Evolutionary conservation across 176 grass and related monocot genomes (phyloP), one percentile per base, ranked within the genome.

Genomic region (Oryza nivara): DNA sequence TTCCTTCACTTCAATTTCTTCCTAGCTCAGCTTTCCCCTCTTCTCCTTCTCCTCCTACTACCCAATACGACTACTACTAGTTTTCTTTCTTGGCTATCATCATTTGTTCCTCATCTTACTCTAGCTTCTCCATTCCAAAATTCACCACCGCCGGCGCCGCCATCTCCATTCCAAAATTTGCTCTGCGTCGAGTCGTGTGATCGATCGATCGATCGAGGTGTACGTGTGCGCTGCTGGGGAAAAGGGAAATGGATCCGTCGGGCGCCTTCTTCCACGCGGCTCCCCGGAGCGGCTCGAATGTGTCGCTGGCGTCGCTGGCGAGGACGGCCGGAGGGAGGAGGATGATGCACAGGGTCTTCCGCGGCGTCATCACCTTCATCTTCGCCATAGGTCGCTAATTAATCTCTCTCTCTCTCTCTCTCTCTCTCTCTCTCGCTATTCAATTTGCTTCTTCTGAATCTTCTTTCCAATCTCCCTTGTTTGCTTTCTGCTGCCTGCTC

Each of bases 311-410:
- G 71, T 85, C 82, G 25, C 70, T 83, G 25, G 79, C 49, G 4
- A 82, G 82, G 86, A 74, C 43, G 28, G 54, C 74, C 68, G 81
- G 74, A 17, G 88, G 84, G 4, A 61, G 84, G 68, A 64, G 23
- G 78, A 85, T 88, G 90, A 47, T 88, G 67, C 85, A 35, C 32
- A 78, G 89, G 80, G 89, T 97, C 75, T 79, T 93, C 38, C 89
- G 90, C 76, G 94, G 87, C 19, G 67, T 94, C 67, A 89, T 97
- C 85, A 97, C 94, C 41, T 97, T 88, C 88, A 97, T 97, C 85
- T 97, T 97, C 70, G 91, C 91, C 81, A 91, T 91, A 85, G 94
- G 94, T 97, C 45, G 5, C 9, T 2, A 30, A 30, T 30, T 30
- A 4, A 0, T 11, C 13, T 51, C 26, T 54, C 7, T 40, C 38